A percentile compares a stretch with the other conserved stretches of the same genome.
phyloP scores from a whole-genome alignment of 2,329 filamentous ascomycete species.

The Monosporascus sp. region DNA sequence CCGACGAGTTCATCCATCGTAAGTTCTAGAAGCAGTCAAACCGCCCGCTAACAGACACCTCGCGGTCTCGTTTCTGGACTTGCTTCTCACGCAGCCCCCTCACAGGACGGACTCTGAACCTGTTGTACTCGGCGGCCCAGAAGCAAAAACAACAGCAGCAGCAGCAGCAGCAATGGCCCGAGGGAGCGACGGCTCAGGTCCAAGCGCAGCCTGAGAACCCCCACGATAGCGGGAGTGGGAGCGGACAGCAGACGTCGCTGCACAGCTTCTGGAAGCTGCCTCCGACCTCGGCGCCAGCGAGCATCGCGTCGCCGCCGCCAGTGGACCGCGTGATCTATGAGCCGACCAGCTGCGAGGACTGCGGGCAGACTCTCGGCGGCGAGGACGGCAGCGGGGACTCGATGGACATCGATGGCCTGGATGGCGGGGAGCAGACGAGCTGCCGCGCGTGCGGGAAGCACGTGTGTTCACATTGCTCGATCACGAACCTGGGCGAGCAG shows the following conservation, averaged over 20 bases:
- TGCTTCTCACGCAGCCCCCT: conserved; percentile 11
- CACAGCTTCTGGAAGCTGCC: conserved; percentile 59
- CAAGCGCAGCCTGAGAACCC: conserved; percentile 9
- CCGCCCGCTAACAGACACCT: neutral
- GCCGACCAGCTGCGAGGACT: conserved; percentile 49
- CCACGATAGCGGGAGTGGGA: conserved; percentile 8
- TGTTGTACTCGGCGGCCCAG: conserved; percentile 53
- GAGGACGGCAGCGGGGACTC: conserved; percentile 31
- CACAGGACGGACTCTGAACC: conserved; percentile 51
- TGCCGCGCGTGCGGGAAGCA: conserved; percentile 50
- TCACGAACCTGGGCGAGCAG: conserved; percentile 52
- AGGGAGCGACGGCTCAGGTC: conserved; percentile 5
- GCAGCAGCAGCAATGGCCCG: conserved; percentile 20
- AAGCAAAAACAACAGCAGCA: conserved; percentile 24
- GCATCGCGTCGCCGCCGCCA: conserved; percentile 13
- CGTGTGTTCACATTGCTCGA: conserved; percentile 56
- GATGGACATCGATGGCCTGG: conserved; percentile 34
- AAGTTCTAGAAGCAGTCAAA: conserved; percentile 26
- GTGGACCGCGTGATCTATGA: conserved; percentile 12
- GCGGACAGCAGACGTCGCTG: conserved; percentile 43
- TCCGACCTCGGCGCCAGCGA: conserved; percentile 27
- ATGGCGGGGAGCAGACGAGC: conserved; percentile 29
- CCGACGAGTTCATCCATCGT: conserved; percentile 52
- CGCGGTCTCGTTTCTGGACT: neutral
- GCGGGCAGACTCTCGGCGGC: conserved; percentile 29